Base-by-base conservation (phyloP, 2,329 filamentous ascomycete genomes). In the Penicillium sp. region DNA sequence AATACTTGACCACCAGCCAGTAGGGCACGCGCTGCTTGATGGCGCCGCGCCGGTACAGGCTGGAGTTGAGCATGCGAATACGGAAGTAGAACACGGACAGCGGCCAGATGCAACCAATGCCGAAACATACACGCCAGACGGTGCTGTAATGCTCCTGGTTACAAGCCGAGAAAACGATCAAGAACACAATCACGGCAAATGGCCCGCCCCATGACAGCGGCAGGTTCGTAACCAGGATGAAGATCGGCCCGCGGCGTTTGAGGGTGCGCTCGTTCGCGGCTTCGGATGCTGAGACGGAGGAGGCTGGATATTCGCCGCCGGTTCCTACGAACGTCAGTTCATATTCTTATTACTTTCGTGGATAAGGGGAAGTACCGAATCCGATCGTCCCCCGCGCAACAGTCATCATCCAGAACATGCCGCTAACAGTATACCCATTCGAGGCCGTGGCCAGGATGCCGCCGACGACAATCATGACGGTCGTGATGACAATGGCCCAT, bases 81-180 rank as follows among this genome's bases (percentile, higher is more conserved):
- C 82, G 79, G 59, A 84, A 81, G 65, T 82, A 82, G 57, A 83
- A 81, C 43, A 84, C 74, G 2, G 77, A 76, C 8, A 84, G 67
- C 0, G 82, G 82, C 16, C 81, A 70, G 43, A 79, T 61, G 38
- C 76, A 75, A 21, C 77, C 78, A 45, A 81, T 76, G 5, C 74
- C 78, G 55, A 80, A 79, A 61, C 77, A 79, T 1, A 79, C 74
- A 3, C 77, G 71, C 77, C 78, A 80, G 7, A 79, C 71, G 1
- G 74, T 77, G 47, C 64, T 67, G 65, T 71, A 64, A 71, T 71
- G 58, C 67, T 71, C 43, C 62, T 64, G 52, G 56, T 65, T 14
- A 67, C 72, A 52, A 66, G 71, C 71, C 4, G 68, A 71, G 30
- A 79, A 67, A 3, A 80, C 73, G 47, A 80, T 79, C 24, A 81